Evolutionary conservation across 2,329 filamentous ascomycete species (phyloP), one percentile per base, ranked within the genome.

Genomic region (Fusarium sp.): DNA sequence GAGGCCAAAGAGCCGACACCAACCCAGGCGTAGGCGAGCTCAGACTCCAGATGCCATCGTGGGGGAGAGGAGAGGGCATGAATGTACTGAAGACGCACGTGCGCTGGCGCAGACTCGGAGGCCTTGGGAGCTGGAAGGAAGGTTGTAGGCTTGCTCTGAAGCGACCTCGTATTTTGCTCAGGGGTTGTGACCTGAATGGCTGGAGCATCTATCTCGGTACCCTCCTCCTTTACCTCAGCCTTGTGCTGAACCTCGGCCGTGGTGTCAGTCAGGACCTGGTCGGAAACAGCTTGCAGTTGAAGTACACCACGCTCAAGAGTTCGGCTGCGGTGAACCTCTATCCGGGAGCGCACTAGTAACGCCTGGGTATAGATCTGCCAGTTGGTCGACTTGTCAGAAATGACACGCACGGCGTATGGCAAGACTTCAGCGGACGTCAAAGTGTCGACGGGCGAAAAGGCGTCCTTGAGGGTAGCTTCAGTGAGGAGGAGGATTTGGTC

Each of bases 281-380:
- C 97, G 2, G 98, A 95, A 0, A 99, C 91, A 1, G 95, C 95
- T 83, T 99, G 97, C 76, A 99, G 89, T 83, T 99, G 97, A 22
- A 99, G 85, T 0, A 99, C 91, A 54, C 95, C 94, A 69, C 97
- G 89, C 84, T 99, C 97, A 41, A 97, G 88, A 0, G 97, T 99
- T 64, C 96, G 89, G 63, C 95, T 94, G 63, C 91, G 90, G 83
- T 97, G 95, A 0, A 95, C 89, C 83, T 99, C 97, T 64, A 98
- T 96, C 18, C 97, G 89, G 69, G 94, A 97, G 52, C 97, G 90
- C 2, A 98, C 94, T 0, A 99, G 87, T 10, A 99, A 86, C 0
- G 95, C 97, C 80, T 98, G 95, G 0, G 97, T 98, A 81, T 98
- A 98, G 37, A 98, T 92, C 82, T 98, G 97, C 97, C 97, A 99